Conservation (phyloP, 352 stramenopile genomes). For the Halophytophthora polymorphica region DNA sequence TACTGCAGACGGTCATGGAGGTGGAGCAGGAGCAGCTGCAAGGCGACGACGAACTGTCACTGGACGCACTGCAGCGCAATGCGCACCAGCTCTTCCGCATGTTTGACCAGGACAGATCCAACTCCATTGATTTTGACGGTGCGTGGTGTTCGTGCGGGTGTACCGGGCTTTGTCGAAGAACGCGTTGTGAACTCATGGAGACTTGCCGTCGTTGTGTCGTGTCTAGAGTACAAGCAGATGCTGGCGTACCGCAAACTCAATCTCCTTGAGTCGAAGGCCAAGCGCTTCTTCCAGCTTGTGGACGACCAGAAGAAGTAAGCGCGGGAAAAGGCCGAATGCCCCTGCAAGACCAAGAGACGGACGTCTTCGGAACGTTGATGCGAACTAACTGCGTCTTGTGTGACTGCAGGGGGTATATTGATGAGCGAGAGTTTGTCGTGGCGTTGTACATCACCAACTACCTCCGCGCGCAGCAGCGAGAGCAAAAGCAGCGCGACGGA, state of each 20-base stretch:
- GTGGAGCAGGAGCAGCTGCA: slow-evolving; percentile 36
- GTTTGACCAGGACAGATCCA: slow-evolving; percentile 72
- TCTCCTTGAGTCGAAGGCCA: slow-evolving; percentile 65
- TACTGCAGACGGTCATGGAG: slow-evolving; percentile 54
- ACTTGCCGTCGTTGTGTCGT: slow-evolving; percentile 1
- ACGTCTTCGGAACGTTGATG: neutral
- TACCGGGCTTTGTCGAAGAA: neutral
- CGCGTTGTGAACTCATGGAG: neutral
- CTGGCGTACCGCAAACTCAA: slow-evolving; percentile 65
- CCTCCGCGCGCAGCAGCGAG: slow-evolving; percentile 29
- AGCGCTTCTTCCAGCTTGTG: slow-evolving; percentile 64
- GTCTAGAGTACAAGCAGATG: slow-evolving; percentile 78
- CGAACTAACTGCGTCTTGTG: neutral
- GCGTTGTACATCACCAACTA: slow-evolving; percentile 77
- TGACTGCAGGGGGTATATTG: slow-evolving; percentile 47
- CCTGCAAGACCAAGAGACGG: neutral
- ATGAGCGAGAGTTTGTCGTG: slow-evolving; percentile 71
- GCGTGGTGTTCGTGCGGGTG: neutral
- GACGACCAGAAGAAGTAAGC: slow-evolving; percentile 72
- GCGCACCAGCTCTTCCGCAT: slow-evolving; percentile 62
- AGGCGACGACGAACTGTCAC: slow-evolving; percentile 27
- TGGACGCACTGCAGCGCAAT: slow-evolving; percentile 48
- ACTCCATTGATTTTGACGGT: slow-evolving; percentile 79
- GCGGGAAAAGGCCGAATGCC: neutral
- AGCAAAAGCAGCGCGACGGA: slow-evolving; percentile 1